A percentile compares a stretch with the other conserved stretches of the same genome.
phyloP scores from a whole-genome alignment of 1,284 basidiomycete species.

The Cutaneotrichosporon cavernicola region DNA sequence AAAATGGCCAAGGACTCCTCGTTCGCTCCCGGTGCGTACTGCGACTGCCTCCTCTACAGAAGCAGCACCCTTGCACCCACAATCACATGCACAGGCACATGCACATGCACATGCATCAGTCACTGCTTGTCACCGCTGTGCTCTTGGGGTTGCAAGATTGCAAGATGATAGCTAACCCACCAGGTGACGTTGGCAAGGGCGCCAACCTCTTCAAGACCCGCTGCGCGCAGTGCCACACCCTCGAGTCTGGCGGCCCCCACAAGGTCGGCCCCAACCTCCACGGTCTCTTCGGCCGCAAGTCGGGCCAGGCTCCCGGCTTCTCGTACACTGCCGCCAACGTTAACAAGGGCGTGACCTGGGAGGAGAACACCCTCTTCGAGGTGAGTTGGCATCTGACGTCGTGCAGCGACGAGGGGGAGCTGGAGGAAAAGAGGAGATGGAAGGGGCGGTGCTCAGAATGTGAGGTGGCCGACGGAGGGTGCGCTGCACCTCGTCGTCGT shows the following conservation, averaged over 20 bases:
- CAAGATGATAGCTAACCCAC: conserved; percentile 7
- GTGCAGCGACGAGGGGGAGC: background rate
- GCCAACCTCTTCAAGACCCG: conserved; percentile 76
- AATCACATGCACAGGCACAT: background rate
- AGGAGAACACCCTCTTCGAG: conserved; percentile 49
- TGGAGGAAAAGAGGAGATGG: background rate
- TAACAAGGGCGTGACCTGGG: conserved; percentile 87
- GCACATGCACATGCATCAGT: background rate
- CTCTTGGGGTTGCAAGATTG: background rate
- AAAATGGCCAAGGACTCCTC: conserved; percentile 26
- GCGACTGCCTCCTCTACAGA: no score
- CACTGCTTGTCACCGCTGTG: background rate
- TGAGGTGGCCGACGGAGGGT: background rate
- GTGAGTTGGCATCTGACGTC: conserved; percentile 21
- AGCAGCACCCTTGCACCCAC: background rate
- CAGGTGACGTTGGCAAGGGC: conserved; percentile 85
- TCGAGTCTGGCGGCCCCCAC: conserved; percentile 68
- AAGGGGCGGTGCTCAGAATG: background rate
- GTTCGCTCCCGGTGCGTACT: conserved; percentile 24
- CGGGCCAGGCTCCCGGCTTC: conserved; percentile 82
- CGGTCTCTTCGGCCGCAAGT: conserved; percentile 83
- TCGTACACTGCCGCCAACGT: conserved; percentile 94
- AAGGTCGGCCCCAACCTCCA: conserved; percentile 90
- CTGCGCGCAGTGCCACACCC: conserved; percentile 96
- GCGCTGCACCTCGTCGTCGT: no score